Percentiles rank a stretch among this genome's conserved stretches.
phyloP scores from a whole-genome alignment of 2,329 filamentous ascomycete species.

The Claviceps sp. region DNA sequence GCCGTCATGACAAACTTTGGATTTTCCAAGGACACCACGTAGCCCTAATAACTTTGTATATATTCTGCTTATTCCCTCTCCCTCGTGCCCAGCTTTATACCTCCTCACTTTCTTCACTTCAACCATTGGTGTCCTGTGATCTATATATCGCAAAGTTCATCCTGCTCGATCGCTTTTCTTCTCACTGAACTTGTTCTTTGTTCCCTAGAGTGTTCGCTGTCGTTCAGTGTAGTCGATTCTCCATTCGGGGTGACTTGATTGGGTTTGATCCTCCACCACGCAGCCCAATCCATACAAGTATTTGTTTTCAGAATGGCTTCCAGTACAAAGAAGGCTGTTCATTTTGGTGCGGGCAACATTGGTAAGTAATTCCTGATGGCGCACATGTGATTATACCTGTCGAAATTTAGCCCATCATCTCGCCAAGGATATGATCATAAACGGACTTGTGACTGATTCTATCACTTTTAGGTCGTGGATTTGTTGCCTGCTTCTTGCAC shows the following conservation, averaged over 20 bases:
- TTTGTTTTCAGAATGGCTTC: constrained; percentile 24
- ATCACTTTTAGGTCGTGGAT: constrained; percentile 46
- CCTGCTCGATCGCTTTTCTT: neutral
- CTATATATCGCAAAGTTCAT: neutral
- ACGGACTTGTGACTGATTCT: neutral
- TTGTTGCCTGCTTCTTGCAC: constrained; percentile 84
- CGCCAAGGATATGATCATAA: neutral
- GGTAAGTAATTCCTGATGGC: constrained; percentile 29
- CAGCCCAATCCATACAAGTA: neutral
- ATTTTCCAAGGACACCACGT: neutral
- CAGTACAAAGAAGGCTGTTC: constrained; percentile 52
- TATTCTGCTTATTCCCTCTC: neutral
- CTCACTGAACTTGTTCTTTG: neutral
- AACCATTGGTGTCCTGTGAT: neutral
- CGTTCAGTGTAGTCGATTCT: neutral
- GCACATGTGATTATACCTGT: neutral
- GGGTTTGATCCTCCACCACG: neutral
- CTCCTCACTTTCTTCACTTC: neutral
- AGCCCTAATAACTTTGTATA: constrained; percentile 1
- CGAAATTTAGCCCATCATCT: neutral
- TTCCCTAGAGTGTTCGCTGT: neutral
- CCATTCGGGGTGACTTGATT: too few relatives aligned
- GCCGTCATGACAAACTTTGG: constrained; percentile 4
- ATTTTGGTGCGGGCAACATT: constrained; percentile 81
- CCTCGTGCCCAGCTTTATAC: neutral